Base-by-base conservation (phyloP, 2,329 filamentous ascomycete genomes). In the Aurifilum marmelostoma region DNA sequence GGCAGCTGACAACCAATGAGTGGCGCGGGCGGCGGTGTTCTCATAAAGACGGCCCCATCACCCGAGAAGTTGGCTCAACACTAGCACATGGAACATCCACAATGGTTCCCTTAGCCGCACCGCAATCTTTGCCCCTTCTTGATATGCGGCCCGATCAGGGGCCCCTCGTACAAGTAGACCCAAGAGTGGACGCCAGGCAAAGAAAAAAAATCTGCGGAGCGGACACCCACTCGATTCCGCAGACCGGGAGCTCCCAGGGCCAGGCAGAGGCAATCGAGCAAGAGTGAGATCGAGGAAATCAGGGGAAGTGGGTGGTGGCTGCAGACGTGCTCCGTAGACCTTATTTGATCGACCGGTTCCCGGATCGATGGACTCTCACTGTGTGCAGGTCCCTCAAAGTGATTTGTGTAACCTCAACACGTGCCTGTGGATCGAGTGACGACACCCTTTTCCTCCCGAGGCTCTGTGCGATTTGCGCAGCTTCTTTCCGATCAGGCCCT, bases 261-360 rank as follows among this genome's bases (percentile, higher is more conserved):
- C 4, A n/a, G 18, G 59, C 5, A 12, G 2, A 37, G 59, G 18
- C 59, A 62, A 34, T n/a, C 41, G 41, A 47, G 16, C 3, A 6
- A 47, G 41, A 34, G 8, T 4, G 34, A 47, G 43, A 62, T 39
- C 39, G 12, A 41, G 21, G 34, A 8, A 43, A 37, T 62, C 59
- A 62, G 59, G 59, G 59, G 59, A 62, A 4, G 39, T 3, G 34
- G 34, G 59, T 14, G 59, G 41, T 24, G 59, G 37, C 21, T 41
- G 24, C n/a, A 14, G 8, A 62, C 24, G 24, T 41, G 24, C 59
- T 62, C 37, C 12, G 59, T 62, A 62, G n/a, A 37, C 59, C 34
- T 62, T 62, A 62, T 62, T 62, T 62, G 59, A 62, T 62, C 34
- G 59, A 62, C 24, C 59, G 12, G 12, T 37, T 37, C 37, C 59